Evolutionary conservation across 2,329 filamentous ascomycete genomes (phyloP), one percentile per base, ranked within the genome.

Genomic region (Cephalotrichum gorgonifer): DNA sequence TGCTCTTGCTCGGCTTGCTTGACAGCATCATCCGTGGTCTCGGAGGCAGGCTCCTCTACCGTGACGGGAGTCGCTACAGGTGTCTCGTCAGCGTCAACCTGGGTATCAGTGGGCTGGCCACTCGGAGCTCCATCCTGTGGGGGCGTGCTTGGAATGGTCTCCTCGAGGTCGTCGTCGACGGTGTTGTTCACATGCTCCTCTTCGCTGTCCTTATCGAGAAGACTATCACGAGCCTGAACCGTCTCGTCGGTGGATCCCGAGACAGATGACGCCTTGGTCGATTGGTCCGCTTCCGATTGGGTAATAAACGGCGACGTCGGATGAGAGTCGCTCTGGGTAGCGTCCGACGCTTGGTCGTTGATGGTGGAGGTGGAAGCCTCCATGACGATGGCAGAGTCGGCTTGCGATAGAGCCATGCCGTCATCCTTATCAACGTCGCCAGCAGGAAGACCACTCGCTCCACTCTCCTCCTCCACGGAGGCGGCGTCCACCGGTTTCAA

Each of bases 171-270:
- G 15, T 49, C 33, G 15, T 48, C 45, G 26, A 30, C 45, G 26
- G 23, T 12, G 30, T 47, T 25, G 27, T 15, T 35, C 14, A 62
- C 56, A 53, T 53, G 44, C 49, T 43, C 28, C 14, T 30, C 41
- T 27, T 52, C 43, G 7, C 58, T 54, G 17, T 60, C 57, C 49
- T 65, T 62, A 11, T 64, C 68, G 43, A 39, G 17, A 20, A 39
- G 7, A 11, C 35, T 39, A 20, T 69, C 68, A 6, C 53, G 51
- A 12, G 63, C 64, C 42, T 72, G 68, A 2, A 78, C 61, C 4
- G 78, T 81, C 57, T 80, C 78, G 51, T 82, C 75, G 2, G 79
- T 82, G 2, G 75, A 77, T 52, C 81, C 80, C 6, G 79, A 83
- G 9, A 83, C 59, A 0, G 80, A 83, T 0, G 79, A 83, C 4